phyloP scores from a whole-genome alignment of 768 basidiomycete genomes.

The Austroboletus eburneus region DNA sequence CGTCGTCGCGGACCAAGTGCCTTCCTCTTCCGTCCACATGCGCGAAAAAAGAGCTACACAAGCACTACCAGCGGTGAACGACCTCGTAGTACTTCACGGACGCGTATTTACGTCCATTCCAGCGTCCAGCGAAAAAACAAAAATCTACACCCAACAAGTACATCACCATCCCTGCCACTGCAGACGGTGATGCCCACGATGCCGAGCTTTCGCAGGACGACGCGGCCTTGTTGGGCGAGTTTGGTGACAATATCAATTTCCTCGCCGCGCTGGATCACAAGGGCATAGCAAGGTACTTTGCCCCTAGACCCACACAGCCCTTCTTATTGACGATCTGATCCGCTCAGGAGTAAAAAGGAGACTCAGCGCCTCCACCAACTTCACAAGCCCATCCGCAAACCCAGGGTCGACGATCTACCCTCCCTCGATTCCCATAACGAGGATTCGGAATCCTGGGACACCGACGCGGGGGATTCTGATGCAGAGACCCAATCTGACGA shows the following conservation, averaged over 20 bases:
- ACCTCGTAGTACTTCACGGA: neutral
- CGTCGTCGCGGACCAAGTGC: neutral
- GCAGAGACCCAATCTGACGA: slow-evolving; percentile 16
- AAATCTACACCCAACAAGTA: slow-evolving; percentile 50
- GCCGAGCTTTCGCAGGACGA: slow-evolving; percentile 66
- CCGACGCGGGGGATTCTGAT: slow-evolving; percentile 37
- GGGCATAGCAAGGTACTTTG: slow-evolving; percentile 72
- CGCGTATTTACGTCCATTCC: slow-evolving; percentile 1
- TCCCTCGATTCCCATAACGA: slow-evolving; percentile 65
- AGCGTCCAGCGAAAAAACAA: slow-evolving; percentile 56
- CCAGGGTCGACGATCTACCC: slow-evolving; percentile 57
- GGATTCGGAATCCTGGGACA: slow-evolving; percentile 49
- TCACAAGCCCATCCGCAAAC: slow-evolving; percentile 49
- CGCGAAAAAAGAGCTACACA: slow-evolving; percentile 34
- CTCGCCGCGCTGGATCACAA: slow-evolving; percentile 67
- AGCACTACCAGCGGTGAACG: slow-evolving; percentile 25
- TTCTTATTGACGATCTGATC: neutral
- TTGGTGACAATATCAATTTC: slow-evolving; percentile 61
- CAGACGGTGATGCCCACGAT: slow-evolving; percentile 18
- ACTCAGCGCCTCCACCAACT: slow-evolving; percentile 66
- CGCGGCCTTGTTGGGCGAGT: slow-evolving; percentile 60
- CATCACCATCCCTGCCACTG: slow-evolving; percentile 54
- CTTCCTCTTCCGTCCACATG: slow-evolving; percentile 25
- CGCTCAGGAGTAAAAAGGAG: slow-evolving; percentile 77
- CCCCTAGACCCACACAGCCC: neutral